Conservation (phyloP, 2,329 filamentous ascomycete species). For the Apiospora hydei region DNA sequence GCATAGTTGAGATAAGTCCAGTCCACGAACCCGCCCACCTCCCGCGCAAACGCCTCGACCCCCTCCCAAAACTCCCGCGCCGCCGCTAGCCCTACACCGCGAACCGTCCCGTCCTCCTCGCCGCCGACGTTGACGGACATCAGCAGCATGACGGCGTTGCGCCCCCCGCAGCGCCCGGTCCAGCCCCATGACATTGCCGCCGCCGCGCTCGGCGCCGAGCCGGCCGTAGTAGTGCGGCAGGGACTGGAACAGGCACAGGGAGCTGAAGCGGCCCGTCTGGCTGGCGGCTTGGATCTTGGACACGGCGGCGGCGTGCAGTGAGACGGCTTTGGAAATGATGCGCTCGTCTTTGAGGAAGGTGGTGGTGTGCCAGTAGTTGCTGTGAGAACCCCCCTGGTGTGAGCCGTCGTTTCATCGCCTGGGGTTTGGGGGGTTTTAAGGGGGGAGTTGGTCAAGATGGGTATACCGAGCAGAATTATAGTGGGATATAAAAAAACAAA, state of each 20-base stretch:
- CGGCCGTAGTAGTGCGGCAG: slow-evolving; percentile 48
- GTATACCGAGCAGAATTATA: too few relatives aligned
- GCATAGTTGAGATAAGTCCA: slow-evolving; percentile 25
- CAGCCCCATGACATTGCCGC: slow-evolving; percentile 35
- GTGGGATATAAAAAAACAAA: background rate
- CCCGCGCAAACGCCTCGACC: slow-evolving; percentile 8
- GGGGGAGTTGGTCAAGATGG: too few relatives aligned
- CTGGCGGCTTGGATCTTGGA: slow-evolving; percentile 37
- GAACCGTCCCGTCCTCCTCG: background rate
- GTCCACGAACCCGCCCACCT: slow-evolving; percentile 11
- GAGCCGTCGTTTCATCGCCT: too few relatives aligned
- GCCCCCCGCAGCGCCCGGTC: slow-evolving; percentile 32
- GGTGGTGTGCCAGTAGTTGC: slow-evolving; percentile 35
- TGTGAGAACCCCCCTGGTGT: background rate
- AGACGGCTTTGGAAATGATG: slow-evolving; percentile 41
- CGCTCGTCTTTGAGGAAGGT: slow-evolving; percentile 38
- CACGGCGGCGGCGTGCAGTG: slow-evolving; percentile 31
- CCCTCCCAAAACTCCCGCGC: slow-evolving; percentile 3
- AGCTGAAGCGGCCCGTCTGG: slow-evolving; percentile 45
- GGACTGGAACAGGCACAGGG: slow-evolving; percentile 51
- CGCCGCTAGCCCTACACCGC: slow-evolving; percentile 5
- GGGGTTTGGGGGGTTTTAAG: too few relatives aligned
- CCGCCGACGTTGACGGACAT: slow-evolving; percentile 23
- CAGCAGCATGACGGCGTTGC: slow-evolving; percentile 23
- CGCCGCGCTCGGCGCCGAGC: slow-evolving; percentile 46